Evolutionary conservation across 257 asterid species (phyloP).

Genomic region (Knoxia roxburghii): DNA sequence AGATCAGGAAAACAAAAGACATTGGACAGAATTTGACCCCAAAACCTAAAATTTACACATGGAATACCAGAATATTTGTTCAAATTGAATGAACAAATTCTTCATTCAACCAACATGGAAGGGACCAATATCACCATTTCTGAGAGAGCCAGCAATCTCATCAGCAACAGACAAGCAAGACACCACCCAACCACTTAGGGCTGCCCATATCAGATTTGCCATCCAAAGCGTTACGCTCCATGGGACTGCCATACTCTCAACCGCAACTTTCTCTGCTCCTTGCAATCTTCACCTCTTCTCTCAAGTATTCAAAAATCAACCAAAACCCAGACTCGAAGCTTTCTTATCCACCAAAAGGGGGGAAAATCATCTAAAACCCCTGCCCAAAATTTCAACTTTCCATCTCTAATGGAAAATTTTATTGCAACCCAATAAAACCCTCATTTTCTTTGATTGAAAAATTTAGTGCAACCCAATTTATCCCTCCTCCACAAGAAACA

Average conservation of each 20-base stretch:
- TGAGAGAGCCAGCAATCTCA: slow-evolving; percentile 58
- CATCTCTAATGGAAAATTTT: not conserved
- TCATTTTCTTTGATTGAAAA: not conserved
- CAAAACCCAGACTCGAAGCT: slow-evolving; percentile 3
- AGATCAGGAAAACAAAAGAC: not conserved
- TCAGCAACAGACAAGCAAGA: slow-evolving; percentile 75
- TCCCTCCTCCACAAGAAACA: not conserved
- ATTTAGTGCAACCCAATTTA: no score
- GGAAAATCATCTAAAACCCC: not conserved
- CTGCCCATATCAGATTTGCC: slow-evolving; percentile 69
- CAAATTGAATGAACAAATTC: slow-evolving; percentile 12
- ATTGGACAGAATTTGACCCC: not conserved
- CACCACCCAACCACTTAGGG: slow-evolving; percentile 59
- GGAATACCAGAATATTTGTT: slow-evolving; percentile 10
- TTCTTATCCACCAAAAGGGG: not conserved
- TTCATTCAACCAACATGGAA: slow-evolving; percentile 62
- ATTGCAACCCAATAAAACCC: not conserved
- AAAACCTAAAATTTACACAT: not conserved
- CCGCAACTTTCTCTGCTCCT: not conserved
- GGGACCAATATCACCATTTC: slow-evolving; percentile 59
- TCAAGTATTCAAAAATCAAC: not conserved
- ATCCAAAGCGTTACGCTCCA: slow-evolving; percentile 63
- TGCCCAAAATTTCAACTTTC: not conserved
- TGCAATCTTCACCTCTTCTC: not conserved
- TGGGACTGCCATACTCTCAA: slow-evolving; percentile 53